Conservation (phyloP, 768 basidiomycete genomes). For the Pisolithus marmoratus region DNA sequence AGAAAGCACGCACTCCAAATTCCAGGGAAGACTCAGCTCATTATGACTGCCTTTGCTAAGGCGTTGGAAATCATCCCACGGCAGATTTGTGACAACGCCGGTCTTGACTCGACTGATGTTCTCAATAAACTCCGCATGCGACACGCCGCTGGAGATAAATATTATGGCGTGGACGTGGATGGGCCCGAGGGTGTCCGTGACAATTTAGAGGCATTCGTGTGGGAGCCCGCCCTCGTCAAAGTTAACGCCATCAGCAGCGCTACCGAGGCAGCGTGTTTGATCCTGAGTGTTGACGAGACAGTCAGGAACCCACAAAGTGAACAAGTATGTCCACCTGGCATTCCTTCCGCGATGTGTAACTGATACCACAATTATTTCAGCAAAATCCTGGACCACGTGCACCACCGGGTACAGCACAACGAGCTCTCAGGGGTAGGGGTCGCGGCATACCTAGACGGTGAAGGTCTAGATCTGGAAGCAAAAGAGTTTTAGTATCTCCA, state of each 20-base stretch:
- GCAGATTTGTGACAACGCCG: constrained; percentile 98
- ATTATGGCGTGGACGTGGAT: constrained; percentile 95
- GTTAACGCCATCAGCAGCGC: constrained; percentile 94
- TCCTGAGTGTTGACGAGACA: constrained; percentile 96
- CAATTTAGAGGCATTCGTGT: constrained; percentile 97
- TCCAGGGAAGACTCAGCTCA: constrained; percentile 91
- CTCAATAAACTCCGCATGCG: constrained; percentile 97
- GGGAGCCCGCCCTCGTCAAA: constrained; percentile 97
- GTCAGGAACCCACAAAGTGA: constrained; percentile 94
- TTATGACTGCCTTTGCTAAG: constrained; percentile 94
- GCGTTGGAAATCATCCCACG: constrained; percentile 96
- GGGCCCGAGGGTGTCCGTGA: constrained; percentile 83
- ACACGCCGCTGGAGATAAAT: constrained; percentile 81
- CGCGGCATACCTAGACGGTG: constrained; percentile 75
- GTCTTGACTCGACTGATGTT: constrained; percentile 94
- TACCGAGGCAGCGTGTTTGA: constrained; percentile 91
- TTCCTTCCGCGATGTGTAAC: constrained; percentile 1
- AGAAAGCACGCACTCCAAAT: constrained; percentile 88
- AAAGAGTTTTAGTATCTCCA: not conserved
- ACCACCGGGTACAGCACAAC: constrained; percentile 86
- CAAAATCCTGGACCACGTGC: constrained; percentile 80
- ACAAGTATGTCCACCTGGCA: constrained; percentile 49
- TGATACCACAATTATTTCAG: constrained; percentile 34
- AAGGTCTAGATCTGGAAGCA: constrained; percentile 7
- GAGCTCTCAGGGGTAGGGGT: constrained; percentile 82